Conservation (phyloP, 2,329 filamentous ascomycete genomes). For the Lachnellula occidentalis region DNA sequence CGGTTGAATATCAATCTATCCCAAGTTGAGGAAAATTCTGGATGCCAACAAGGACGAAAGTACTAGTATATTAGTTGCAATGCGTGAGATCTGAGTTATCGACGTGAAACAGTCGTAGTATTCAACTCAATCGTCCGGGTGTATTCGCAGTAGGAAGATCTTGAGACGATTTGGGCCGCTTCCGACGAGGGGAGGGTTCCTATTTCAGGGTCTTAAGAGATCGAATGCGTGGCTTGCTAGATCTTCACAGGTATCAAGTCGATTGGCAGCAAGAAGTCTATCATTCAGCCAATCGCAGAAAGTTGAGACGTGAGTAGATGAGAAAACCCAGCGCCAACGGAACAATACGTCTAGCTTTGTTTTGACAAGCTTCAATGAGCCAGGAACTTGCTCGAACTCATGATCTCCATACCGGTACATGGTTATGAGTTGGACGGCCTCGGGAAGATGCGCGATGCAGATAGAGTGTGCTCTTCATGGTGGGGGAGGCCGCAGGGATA, state of each 20-base stretch:
- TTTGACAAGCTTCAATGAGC: slow-evolving; percentile 20
- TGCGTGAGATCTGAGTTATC: slow-evolving; percentile 18
- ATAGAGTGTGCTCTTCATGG: slow-evolving; percentile 26
- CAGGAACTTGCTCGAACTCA: slow-evolving; percentile 30
- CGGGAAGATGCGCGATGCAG: slow-evolving; percentile 32
- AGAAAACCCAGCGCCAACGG: slow-evolving; percentile 24
- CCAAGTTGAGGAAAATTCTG: slow-evolving; percentile 10
- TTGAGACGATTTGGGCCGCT: slow-evolving; percentile 27
- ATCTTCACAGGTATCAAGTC: slow-evolving; percentile 37
- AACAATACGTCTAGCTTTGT: slow-evolving; percentile 27
- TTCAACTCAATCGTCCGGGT: slow-evolving; percentile 17
- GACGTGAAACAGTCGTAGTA: slow-evolving; percentile 25
- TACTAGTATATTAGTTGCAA: slow-evolving; percentile 13
- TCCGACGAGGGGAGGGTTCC: slow-evolving; percentile 28
- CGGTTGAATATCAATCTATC: slow-evolving; percentile 16
- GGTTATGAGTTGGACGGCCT: slow-evolving; percentile 25
- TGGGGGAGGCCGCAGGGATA: slow-evolving; percentile 25
- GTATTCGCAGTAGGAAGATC: slow-evolving; percentile 23
- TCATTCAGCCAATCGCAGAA: slow-evolving; percentile 38
- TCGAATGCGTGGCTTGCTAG: slow-evolving; percentile 39
- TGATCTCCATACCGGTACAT: slow-evolving; percentile 29
- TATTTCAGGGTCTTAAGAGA: slow-evolving; percentile 34
- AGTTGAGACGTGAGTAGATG: slow-evolving; percentile 28
- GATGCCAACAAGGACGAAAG: slow-evolving; percentile 14
- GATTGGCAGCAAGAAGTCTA: slow-evolving; percentile 37